Percentiles rank a stretch among this genome's conserved stretches.
phyloP scores from a whole-genome alignment of 2,329 filamentous ascomycete genomes.

The Colletotrichum simmondsii region DNA sequence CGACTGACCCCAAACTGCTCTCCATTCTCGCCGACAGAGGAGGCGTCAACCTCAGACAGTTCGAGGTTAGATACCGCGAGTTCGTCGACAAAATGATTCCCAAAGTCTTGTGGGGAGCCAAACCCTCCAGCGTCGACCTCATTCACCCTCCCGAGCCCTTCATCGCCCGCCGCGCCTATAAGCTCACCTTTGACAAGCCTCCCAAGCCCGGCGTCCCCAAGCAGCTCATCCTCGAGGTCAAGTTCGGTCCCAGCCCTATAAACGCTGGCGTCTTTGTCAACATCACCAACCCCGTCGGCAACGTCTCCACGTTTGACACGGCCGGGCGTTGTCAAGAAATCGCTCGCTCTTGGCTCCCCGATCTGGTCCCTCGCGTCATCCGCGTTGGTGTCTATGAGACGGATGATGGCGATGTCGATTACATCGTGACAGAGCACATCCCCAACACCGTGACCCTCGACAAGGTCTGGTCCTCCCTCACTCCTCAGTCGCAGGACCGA shows the following conservation, averaged over 20 bases:
- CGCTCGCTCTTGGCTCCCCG: not conserved
- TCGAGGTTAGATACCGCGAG: not conserved
- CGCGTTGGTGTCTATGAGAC: not conserved
- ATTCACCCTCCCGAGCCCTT: not conserved
- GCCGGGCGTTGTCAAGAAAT: conserved; percentile 8
- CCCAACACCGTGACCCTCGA: not conserved
- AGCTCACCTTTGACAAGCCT: not conserved
- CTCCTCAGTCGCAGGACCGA: not conserved
- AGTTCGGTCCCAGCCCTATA: not conserved
- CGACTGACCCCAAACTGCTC: not conserved
- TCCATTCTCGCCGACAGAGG: not conserved
- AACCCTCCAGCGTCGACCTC: not conserved
- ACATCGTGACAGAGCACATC: conserved; percentile 1
- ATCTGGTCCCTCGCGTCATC: conserved; percentile 9
- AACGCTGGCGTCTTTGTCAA: conserved; percentile 11
- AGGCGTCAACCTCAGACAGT: not conserved
- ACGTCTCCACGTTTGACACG: not conserved
- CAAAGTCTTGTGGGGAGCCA: not conserved
- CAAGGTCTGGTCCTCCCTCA: conserved; percentile 9
- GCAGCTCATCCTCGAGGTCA: conserved; percentile 7
- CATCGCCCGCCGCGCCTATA: not conserved
- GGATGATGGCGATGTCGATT: not conserved
- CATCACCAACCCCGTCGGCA: not conserved
- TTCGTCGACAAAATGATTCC: not conserved
- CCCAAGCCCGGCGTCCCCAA: conserved; percentile 7